Base-by-base conservation (phyloP, 225 moss, liverwort and hornwort species). In the Ulota crispa region DNA sequence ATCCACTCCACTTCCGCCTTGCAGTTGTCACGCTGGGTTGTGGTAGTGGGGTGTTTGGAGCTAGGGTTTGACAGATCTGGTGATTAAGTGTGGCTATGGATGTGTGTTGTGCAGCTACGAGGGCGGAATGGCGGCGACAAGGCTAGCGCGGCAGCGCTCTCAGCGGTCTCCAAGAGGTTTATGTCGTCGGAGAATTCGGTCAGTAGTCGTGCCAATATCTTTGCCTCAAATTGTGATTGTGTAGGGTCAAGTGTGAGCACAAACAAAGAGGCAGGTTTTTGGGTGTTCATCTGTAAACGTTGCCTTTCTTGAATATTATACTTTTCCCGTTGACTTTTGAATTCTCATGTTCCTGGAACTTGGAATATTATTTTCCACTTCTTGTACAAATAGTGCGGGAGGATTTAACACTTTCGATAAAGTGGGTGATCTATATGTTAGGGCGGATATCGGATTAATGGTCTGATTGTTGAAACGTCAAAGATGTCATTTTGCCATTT, bases 171-270 rank as follows among this genome's bases (percentile, higher is more conserved):
- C 45, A 85, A 81, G 75, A 70, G 89, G 45, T 87, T 77, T 39
- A 87, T 89, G 87, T 89, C 89, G 26, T 85, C 85, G n/a, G 87
- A 80, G 14, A 78, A 78, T 62, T 68, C 85, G 89, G 89, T 89
- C 66, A 75, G 86, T 75, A 21, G 11, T 64, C 65, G n/a, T 10
- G 7, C n/a, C 32, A 52, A n/a, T 34, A 73, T 68, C 31, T 57
- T 27, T 55, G 23, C 68, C 13, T 78, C 24, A 2, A 32, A 66
- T 16, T 10, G 2, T 60, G 55, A 57, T 66, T 76, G 3, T 47
- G 23, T 26, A 24, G 47, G 10, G 37, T 64, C 21, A 36, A 75
- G 12, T 63, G 15, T 9, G 28, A 20, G 24, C 13, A 23, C 26
- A 41, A 66, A 23, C 26, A 41, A 66, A 83, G 34, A 26, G 42